Evolutionary conservation across 495 filamentous ascomycete species (phyloP).

Genomic region (Penicillium taxi): DNA sequence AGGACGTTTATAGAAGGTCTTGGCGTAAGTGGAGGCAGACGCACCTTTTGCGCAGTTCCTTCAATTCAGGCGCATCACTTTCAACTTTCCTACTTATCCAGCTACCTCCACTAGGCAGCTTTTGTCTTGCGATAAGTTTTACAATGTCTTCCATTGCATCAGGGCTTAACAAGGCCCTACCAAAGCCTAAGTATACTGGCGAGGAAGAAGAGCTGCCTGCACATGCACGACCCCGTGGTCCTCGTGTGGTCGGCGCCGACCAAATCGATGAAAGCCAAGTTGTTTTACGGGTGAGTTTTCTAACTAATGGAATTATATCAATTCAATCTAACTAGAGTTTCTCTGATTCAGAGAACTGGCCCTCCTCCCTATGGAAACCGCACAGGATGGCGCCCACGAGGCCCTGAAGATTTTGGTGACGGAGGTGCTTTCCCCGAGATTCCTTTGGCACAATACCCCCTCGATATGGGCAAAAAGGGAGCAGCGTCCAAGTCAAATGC

Average conservation of each 20-base stretch:
- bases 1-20: constrained; percentile 10
- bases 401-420: constrained; percentile 86
- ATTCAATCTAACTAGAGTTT: constrained; percentile 1
- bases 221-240: constrained; percentile 66
- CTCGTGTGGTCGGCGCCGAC: constrained; percentile 68
- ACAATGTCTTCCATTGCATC: constrained; percentile 64
- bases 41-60: constrained; percentile 16
- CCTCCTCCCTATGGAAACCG: constrained; percentile 83
- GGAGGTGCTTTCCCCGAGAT: constrained; percentile 96
- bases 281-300: constrained; percentile 61
- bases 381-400: constrained; percentile 77
- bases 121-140: constrained; percentile 10
- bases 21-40: constrained; percentile 13
- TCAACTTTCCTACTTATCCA: constrained; percentile 8
- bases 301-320: neutral
- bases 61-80: constrained; percentile 17
- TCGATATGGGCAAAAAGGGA: constrained; percentile 82
- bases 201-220: constrained; percentile 73
- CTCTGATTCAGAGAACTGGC: constrained; percentile 54
- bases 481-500: constrained; percentile 69
- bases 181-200: constrained; percentile 81
- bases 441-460: constrained; percentile 86
- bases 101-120: constrained; percentile 12
- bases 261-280: constrained; percentile 80
- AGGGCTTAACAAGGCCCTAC: constrained; percentile 73